These are phyloP conservation scores for Trichoderma atrobrunneum DNA, from an alignment of 2,329 filamentous ascomycete genomes.

Conservation along the genomic window DNA sequence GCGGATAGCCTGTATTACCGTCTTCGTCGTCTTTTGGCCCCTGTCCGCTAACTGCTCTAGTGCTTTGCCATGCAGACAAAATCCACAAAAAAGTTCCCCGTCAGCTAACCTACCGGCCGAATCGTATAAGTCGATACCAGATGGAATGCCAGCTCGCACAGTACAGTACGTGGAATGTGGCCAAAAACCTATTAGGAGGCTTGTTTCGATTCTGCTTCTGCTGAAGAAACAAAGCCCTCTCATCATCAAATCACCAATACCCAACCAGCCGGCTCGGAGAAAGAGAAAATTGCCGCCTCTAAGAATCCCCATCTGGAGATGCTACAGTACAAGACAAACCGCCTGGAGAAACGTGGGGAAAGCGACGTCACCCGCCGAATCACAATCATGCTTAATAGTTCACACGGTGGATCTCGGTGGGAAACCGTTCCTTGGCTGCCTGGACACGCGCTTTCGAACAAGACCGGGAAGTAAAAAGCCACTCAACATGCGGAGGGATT, in stretches of 20 bases:
- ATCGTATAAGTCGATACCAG: background rate
- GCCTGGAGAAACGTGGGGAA: slow-evolving; percentile 17
- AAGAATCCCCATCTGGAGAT: background rate
- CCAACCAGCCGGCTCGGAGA: background rate
- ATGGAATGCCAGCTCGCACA: background rate
- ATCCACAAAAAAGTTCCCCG: background rate
- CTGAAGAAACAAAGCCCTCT: background rate
- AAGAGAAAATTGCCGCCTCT: background rate
- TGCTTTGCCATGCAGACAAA: background rate
- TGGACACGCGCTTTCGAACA: background rate
- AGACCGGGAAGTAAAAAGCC: background rate
- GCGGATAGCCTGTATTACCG: background rate
- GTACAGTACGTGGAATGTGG: background rate
- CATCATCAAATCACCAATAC: background rate
- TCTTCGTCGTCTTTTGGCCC: slow-evolving; percentile 3
- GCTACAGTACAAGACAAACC: background rate
- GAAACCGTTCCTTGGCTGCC: background rate
- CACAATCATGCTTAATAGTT: background rate
- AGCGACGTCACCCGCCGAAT: slow-evolving; percentile 19
- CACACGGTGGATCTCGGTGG: background rate
- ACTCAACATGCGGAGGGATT: background rate
- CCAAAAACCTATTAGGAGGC: background rate
- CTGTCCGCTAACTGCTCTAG: slow-evolving; percentile 4
- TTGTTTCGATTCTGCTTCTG: too few relatives aligned
- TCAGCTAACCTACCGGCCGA: background rate